Evolutionary conservation across 2,329 filamentous ascomycete species (phyloP).

Genomic region (Calonectria henricotiae): DNA sequence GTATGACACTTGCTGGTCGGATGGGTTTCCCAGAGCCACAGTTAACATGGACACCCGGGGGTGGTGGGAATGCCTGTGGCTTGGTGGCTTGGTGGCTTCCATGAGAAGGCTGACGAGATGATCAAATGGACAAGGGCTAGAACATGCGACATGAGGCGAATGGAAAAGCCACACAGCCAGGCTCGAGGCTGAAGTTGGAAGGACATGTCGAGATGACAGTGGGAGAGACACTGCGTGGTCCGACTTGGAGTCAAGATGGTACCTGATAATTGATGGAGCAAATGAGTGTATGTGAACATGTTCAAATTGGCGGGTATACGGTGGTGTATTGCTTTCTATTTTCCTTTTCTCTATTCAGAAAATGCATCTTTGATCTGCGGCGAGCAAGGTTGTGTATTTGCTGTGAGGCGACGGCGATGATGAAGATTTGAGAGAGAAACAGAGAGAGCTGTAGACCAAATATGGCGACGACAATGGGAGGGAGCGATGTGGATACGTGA

Average conservation of each 20-base stretch:
- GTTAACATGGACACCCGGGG: neutral
- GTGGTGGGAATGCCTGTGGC: constrained; percentile 2
- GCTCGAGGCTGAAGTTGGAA: neutral
- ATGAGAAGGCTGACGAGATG: neutral
- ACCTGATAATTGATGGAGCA: neutral
- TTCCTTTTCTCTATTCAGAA: neutral
- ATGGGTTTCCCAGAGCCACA: neutral
- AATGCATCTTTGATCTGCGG: neutral
- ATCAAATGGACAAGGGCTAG: neutral
- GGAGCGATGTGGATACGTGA: neutral
- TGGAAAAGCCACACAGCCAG: neutral
- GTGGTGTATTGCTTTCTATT: neutral
- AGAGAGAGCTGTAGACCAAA: neutral
- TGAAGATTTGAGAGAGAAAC: neutral
- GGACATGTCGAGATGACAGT: neutral
- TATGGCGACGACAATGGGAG: no score
- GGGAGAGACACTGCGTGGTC: neutral
- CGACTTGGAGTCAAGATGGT: neutral
- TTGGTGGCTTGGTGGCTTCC: neutral
- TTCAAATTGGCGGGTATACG: neutral
- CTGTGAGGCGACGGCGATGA: neutral
- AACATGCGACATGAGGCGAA: constrained; percentile 12
- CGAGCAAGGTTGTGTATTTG: neutral
- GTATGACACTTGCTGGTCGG: neutral
- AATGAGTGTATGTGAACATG: neutral